phyloP scores from a whole-genome alignment of 495 filamentous ascomycete species.

The Delitschia confertaspora region DNA sequence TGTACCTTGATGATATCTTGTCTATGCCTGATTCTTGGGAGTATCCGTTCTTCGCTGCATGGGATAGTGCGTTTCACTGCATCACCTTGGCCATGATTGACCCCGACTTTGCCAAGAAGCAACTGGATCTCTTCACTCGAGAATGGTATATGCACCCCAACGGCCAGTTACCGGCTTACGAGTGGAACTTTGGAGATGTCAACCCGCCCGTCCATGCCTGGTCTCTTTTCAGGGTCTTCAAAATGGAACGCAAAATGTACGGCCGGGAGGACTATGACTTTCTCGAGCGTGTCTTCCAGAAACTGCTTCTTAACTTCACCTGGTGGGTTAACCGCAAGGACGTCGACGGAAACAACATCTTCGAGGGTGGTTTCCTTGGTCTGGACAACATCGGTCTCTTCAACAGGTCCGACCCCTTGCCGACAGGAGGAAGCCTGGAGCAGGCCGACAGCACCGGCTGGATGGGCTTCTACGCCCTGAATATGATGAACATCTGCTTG shows the following conservation, averaged over 20 bases:
- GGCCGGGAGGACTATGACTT: conserved; percentile 91
- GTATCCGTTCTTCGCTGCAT: conserved; percentile 96
- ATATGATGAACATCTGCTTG: conserved; percentile 92
- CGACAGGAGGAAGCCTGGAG: conserved; percentile 85
- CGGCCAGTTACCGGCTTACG: conserved; percentile 82
- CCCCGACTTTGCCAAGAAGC: conserved; percentile 95
- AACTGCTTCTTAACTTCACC: conserved; percentile 90
- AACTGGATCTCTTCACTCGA: conserved; percentile 85
- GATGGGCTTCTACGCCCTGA: conserved; percentile 96
- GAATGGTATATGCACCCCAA: conserved; percentile 99
- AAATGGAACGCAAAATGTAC: conserved; percentile 96
- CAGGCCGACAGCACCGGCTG: conserved; percentile 96
- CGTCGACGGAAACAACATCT: conserved; percentile 85
- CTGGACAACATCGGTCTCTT: conserved; percentile 95
- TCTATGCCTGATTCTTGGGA: conserved; percentile 99
- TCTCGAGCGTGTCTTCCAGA: conserved; percentile 92
- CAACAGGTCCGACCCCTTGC: conserved; percentile 94
- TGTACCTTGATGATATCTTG: conserved; percentile 86
- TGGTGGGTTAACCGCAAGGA: conserved; percentile 99
- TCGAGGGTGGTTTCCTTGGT: conserved; percentile 94
- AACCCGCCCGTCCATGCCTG: conserved; percentile 96
- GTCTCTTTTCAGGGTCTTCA: conserved; percentile 90
- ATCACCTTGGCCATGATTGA: conserved; percentile 95
- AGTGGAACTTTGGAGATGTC: conserved; percentile 98
- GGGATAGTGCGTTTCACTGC: conserved; percentile 95